These are phyloP conservation scores for Dioscorea zingiberensis DNA, from an alignment of 106 monocot genomes.

Conservation along the genomic window DNA sequence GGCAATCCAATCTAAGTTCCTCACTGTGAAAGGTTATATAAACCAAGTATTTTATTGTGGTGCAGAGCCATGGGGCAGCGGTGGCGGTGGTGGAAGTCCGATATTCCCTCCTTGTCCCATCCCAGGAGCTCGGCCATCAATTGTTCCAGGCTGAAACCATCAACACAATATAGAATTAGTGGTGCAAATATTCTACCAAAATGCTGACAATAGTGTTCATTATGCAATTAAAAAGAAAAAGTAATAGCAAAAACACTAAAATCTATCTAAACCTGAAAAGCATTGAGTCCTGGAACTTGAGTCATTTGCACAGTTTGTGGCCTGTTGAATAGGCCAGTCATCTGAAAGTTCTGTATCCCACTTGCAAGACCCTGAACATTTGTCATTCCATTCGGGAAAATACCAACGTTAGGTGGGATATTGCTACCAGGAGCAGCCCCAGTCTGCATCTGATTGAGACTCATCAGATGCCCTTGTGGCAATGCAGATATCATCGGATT, in stretches of 20 bases:
- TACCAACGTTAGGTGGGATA: slow-evolving; percentile 7
- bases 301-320: slow-evolving; percentile 11
- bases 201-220: background rate
- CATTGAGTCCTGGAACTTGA: slow-evolving; percentile 14
- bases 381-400: slow-evolving; percentile 14
- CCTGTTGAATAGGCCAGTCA: slow-evolving; percentile 12
- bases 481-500: slow-evolving; percentile 29
- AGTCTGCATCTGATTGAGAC: slow-evolving; percentile 20
- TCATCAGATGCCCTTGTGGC: slow-evolving; percentile 22
- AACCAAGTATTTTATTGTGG: slow-evolving; percentile 1
- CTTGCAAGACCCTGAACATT: slow-evolving; percentile 17
- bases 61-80: slow-evolving; percentile 13
- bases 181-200: background rate
- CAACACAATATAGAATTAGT: background rate
- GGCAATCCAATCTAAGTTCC: too few species aligned
- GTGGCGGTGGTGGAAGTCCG: slow-evolving; percentile 52
- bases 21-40: too few species aligned
- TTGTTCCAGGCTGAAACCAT: slow-evolving; percentile 36
- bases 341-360: slow-evolving; percentile 24
- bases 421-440: slow-evolving; percentile 7
- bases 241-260: too few species aligned
- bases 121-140: slow-evolving; percentile 36
- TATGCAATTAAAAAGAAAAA: background rate
- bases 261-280: slow-evolving; percentile 20
- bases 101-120: slow-evolving; percentile 43